phyloP scores from a whole-genome alignment of 2,329 filamentous ascomycete species.

The Ascochyta pisi region DNA sequence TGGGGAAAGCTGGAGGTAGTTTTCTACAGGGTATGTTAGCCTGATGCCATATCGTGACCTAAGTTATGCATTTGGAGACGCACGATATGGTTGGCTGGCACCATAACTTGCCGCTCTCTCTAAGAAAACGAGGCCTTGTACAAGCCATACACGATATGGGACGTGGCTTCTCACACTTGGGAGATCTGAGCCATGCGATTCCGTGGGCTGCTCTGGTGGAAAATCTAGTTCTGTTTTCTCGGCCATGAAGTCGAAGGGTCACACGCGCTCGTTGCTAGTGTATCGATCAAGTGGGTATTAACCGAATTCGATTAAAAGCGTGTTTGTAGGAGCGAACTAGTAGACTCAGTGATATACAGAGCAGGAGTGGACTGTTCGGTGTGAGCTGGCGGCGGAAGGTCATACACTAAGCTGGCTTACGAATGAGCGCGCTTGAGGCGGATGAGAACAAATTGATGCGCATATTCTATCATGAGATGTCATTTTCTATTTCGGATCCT shows the following conservation, averaged over 20 bases:
- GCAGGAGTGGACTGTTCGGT: neutral
- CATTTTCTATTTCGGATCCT: neutral
- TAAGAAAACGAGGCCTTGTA: slow-evolving; percentile 3
- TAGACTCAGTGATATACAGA: neutral
- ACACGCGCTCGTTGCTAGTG: neutral
- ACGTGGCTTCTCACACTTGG: slow-evolving; percentile 3
- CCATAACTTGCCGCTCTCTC: slow-evolving; percentile 11
- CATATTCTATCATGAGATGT: neutral
- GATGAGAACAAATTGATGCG: neutral
- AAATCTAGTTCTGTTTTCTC: neutral
- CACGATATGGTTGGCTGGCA: slow-evolving; percentile 2
- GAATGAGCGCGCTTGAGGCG: neutral
- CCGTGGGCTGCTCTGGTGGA: neutral
- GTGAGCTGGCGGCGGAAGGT: neutral
- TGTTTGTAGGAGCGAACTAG: neutral
- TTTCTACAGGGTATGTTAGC: slow-evolving; percentile 31
- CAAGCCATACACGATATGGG: slow-evolving; percentile 3
- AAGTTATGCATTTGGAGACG: neutral
- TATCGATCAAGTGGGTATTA: neutral
- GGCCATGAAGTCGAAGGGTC: neutral
- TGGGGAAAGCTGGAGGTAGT: slow-evolving; percentile 45
- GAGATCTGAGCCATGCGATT: neutral
- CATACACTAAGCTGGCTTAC: neutral
- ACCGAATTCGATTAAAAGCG: neutral
- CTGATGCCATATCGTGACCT: neutral